phyloP scores from a whole-genome alignment of 176 grass and related monocot species.

The Poa annua region DNA sequence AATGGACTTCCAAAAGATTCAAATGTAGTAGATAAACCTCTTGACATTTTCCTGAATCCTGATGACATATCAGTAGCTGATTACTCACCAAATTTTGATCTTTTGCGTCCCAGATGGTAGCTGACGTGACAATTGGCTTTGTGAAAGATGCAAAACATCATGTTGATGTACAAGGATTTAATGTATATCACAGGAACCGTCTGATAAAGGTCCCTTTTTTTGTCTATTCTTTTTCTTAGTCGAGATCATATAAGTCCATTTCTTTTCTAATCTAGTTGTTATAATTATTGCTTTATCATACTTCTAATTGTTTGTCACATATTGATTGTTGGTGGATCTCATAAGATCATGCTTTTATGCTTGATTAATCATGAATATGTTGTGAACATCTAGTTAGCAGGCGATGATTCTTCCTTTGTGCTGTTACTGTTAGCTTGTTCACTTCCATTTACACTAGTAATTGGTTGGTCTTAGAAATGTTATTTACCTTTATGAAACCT shows the following conservation, averaged over 20 bases:
- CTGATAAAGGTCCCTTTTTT: slow-evolving; percentile 79
- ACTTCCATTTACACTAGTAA: slow-evolving; percentile 18
- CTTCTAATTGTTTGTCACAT: slow-evolving; percentile 25
- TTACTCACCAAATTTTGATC: slow-evolving; percentile 34
- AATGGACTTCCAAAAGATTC: slow-evolving; percentile 74
- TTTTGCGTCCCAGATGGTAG: slow-evolving; percentile 78
- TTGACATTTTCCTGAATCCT: slow-evolving; percentile 34
- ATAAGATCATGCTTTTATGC: not conserved
- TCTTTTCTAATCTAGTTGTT: slow-evolving; percentile 1
- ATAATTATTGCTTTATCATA: slow-evolving; percentile 25
- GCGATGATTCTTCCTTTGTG: not conserved
- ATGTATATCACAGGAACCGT: slow-evolving; percentile 96
- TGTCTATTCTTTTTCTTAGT: not conserved
- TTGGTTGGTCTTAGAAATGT: not conserved
- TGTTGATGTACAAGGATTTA: slow-evolving; percentile 93
- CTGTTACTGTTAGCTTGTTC: slow-evolving; percentile 14
- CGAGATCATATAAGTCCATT: slow-evolving; percentile 20
- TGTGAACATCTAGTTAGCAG: not conserved
- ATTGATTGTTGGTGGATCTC: not conserved
- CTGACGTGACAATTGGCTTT: slow-evolving; percentile 92
- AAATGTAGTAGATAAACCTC: slow-evolving; percentile 58
- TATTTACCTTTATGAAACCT: slow-evolving; percentile 17
- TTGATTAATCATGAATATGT: slow-evolving; percentile 4
- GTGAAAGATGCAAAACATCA: slow-evolving; percentile 99
- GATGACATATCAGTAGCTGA: slow-evolving; percentile 32